Evolutionary conservation across 2,329 filamentous ascomycete species (phyloP).

Genomic region (Calonectria ilicicola): DNA sequence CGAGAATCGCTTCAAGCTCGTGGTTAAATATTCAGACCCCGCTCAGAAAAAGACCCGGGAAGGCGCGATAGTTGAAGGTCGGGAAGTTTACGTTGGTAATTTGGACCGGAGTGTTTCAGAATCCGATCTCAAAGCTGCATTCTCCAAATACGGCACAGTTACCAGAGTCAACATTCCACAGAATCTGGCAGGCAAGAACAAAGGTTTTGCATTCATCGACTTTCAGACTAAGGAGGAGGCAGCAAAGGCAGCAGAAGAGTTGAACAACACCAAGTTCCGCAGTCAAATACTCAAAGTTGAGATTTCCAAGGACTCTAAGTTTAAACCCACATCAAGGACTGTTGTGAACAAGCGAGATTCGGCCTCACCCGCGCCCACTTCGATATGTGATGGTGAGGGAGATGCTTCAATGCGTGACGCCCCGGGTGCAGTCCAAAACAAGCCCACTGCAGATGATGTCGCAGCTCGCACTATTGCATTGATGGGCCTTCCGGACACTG

Average conservation of each 20-base stretch:
- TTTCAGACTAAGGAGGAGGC: slow-evolving; percentile 80
- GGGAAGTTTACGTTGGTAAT: slow-evolving; percentile 85
- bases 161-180: slow-evolving; percentile 78
- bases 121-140: slow-evolving; percentile 76
- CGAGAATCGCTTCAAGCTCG: slow-evolving; percentile 75
- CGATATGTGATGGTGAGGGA: slow-evolving; percentile 49
- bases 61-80: slow-evolving; percentile 85
- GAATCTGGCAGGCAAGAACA: slow-evolving; percentile 75
- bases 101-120: slow-evolving; percentile 73
- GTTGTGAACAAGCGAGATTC: slow-evolving; percentile 47
- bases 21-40: slow-evolving; percentile 88
- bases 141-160: slow-evolving; percentile 81
- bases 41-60: slow-evolving; percentile 80
- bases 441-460: slow-evolving; percentile 61
- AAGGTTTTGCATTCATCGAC: slow-evolving; percentile 84
- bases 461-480: slow-evolving; percentile 81
- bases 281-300: slow-evolving; percentile 76
- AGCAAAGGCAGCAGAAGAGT: slow-evolving; percentile 71
- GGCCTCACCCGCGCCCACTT: slow-evolving; percentile 50
- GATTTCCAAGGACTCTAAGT: slow-evolving; percentile 66
- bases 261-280: slow-evolving; percentile 79
- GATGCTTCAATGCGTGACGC: slow-evolving; percentile 54
- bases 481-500: slow-evolving; percentile 89
- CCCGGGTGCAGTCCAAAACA: slow-evolving; percentile 26
- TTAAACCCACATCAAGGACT: slow-evolving; percentile 66